These are phyloP conservation scores for Trichosporon asahii DNA, from an alignment of 1,284 basidiomycete species.

Conservation along the genomic window DNA sequence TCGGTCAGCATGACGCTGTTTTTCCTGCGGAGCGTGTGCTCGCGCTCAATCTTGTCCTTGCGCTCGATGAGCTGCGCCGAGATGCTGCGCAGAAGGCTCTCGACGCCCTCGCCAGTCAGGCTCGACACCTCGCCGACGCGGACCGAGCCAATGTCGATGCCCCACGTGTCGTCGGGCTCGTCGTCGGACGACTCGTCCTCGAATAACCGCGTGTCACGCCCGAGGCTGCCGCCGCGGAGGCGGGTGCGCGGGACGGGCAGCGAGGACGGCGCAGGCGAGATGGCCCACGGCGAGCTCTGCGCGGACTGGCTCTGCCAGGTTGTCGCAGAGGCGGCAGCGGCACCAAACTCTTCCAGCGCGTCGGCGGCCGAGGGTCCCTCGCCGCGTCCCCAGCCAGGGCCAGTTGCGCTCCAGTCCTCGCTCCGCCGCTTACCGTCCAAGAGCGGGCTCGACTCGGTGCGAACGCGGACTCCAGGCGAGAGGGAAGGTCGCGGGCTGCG, in stretches of 20 bases:
- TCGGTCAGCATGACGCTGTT: slow-evolving; percentile 49
- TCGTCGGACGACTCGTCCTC: slow-evolving; percentile 12
- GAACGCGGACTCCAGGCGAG: neutral
- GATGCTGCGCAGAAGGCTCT: slow-evolving; percentile 47
- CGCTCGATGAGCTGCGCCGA: slow-evolving; percentile 41
- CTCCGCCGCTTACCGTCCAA: slow-evolving; percentile 23
- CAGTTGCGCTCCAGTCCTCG: slow-evolving; percentile 40
- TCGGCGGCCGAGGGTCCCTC: slow-evolving; percentile 43
- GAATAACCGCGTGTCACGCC: slow-evolving; percentile 40
- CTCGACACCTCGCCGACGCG: slow-evolving; percentile 47
- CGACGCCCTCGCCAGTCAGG: slow-evolving; percentile 47
- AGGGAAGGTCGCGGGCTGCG: neutral
- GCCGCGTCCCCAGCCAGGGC: slow-evolving; percentile 40
- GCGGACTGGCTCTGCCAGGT: neutral
- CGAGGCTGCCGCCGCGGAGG: slow-evolving; percentile 39
- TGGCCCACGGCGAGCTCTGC: slow-evolving; percentile 19
- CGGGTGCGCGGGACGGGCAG: slow-evolving; percentile 17
- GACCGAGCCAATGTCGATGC: slow-evolving; percentile 44
- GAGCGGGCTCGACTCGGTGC: neutral
- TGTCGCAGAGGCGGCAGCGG: neutral
- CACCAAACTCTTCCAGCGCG: slow-evolving; percentile 45
- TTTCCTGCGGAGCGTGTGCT: slow-evolving; percentile 38
- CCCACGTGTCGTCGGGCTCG: slow-evolving; percentile 35
- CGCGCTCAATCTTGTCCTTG: slow-evolving; percentile 49
- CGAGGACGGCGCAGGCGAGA: slow-evolving; percentile 14